Conservation (phyloP, 2,329 filamentous ascomycete species). For the Neopestalotiopsis sp. region DNA sequence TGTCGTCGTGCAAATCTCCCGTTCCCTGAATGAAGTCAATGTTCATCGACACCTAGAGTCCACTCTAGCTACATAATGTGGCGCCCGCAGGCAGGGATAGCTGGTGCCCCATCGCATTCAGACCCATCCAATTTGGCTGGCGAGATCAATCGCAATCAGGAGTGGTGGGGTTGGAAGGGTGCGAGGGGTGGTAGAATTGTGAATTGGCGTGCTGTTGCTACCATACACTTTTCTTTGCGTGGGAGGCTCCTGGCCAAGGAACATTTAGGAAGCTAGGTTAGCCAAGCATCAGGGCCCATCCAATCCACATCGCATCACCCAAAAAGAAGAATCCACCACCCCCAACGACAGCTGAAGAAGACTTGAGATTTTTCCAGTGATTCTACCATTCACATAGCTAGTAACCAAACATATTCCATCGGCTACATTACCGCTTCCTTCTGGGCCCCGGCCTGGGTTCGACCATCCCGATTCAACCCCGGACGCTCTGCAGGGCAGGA, state of each 20-base stretch:
- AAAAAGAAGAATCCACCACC: not conserved
- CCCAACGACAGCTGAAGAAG: not conserved
- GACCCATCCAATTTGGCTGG: constrained; percentile 16
- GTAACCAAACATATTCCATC: not conserved
- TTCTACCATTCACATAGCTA: not conserved
- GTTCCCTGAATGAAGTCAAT: constrained; percentile 11
- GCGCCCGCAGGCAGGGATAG: constrained; percentile 15
- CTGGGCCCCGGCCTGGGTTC: not conserved
- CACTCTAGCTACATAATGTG: constrained; percentile 13
- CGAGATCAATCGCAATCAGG: constrained; percentile 17
- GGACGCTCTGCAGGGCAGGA: not conserved
- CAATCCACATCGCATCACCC: not conserved
- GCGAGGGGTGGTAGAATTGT: not conserved
- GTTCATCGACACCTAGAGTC: constrained; percentile 13
- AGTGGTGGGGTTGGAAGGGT: constrained; percentile 10
- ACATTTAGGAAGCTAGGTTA: not conserved
- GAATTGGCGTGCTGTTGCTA: not conserved
- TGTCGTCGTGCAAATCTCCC: constrained; percentile 15
- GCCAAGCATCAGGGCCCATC: not conserved
- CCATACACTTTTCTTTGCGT: not conserved
- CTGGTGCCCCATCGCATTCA: constrained; percentile 9
- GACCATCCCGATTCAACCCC: not conserved
- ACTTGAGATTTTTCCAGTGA: not conserved
- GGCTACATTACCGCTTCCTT: not conserved
- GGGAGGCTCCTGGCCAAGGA: not conserved